Base-by-base conservation (phyloP, 2,329 filamentous ascomycete genomes). In the Aspergillus chevalieri region DNA sequence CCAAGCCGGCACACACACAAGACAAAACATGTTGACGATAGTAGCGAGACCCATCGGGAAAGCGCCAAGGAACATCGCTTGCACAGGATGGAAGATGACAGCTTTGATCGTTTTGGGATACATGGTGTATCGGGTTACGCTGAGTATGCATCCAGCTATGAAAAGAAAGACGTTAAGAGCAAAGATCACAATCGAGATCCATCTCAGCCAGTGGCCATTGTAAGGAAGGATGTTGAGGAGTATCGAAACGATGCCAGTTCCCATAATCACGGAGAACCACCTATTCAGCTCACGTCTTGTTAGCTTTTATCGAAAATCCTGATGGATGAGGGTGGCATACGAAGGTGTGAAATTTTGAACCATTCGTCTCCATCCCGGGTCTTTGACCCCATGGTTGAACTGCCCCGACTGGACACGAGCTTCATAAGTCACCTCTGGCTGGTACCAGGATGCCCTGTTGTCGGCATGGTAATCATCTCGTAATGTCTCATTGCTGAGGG, bases 1-100 rank as follows among this genome's bases (percentile, higher is more conserved):
- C 82, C 80, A 86, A 19, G 70, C 67, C 0, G 76, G 76, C 6
- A 76, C 71, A 61, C 82, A 84, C 24, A 80, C 71, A 41, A 81
- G 73, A n/a, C 82, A 73, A 64, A 81, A 79, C 74, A 82, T 81
- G 53, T 82, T 80, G 52, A 86, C 78, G 39, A 86, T 78, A 2
- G 83, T 86, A 0, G 81, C 80, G 52, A 86, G 76, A 0, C 76
- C 83, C 80, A 86, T 86, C 0, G 83, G 83, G 42, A 85, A 78
- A 0, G 81, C 83, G 1, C 79, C 84, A 2, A 88, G 66, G 56
- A 87, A 87, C 33, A 88, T 70, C 1, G 79, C 82, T 58, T 87
- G 82, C 1, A 75, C 77, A 0, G 82, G 83, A 61, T 87, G 81
- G 3, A 72, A 68, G 17, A 87, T 74, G 82, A 87, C 85, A 19